Evolutionary conservation across 345 rosid species (phyloP).

Genomic region (Sonneratia alba): DNA sequence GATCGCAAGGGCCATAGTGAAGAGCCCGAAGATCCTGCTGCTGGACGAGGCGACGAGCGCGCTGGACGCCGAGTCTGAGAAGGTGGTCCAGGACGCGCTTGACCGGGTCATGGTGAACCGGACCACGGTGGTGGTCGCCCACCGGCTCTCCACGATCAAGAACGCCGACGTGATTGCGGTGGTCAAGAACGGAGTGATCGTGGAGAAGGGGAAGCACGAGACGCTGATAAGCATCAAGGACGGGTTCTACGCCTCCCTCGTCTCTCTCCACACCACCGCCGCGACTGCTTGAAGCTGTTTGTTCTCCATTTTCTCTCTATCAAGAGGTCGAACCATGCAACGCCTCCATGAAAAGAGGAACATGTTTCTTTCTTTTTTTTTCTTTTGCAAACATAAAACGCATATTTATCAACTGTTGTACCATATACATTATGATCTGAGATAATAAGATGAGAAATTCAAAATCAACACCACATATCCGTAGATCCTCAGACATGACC

Average conservation of each 20-base stretch:
- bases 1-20: slow-evolving; percentile 40
- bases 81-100: slow-evolving; percentile 41
- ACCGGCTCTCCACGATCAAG: slow-evolving; percentile 43
- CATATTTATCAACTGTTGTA: too few relatives aligned
- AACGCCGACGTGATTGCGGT: slow-evolving; percentile 50
- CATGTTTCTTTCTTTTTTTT: too few relatives aligned
- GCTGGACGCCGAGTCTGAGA: slow-evolving; percentile 37
- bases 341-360: too few relatives aligned
- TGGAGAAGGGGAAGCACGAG: too few relatives aligned
- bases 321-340: not conserved
- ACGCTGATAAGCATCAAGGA: too few relatives aligned
- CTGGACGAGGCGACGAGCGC: slow-evolving; percentile 26
- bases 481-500: too few relatives aligned
- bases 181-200: not conserved
- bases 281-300: slow-evolving; percentile 11
- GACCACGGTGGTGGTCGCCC: slow-evolving; percentile 43
- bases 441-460: too few relatives aligned
- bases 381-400: too few relatives aligned
- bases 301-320: not conserved
- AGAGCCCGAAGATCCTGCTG: slow-evolving; percentile 34
- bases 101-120: slow-evolving; percentile 37
- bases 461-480: too few relatives aligned
- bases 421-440: too few relatives aligned
- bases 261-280: slow-evolving; percentile 9
- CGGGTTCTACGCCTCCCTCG: too few relatives aligned